Evolutionary conservation across 805 yeast genomes (phyloP).

Genomic region (Jamesozyma gamospora): DNA sequence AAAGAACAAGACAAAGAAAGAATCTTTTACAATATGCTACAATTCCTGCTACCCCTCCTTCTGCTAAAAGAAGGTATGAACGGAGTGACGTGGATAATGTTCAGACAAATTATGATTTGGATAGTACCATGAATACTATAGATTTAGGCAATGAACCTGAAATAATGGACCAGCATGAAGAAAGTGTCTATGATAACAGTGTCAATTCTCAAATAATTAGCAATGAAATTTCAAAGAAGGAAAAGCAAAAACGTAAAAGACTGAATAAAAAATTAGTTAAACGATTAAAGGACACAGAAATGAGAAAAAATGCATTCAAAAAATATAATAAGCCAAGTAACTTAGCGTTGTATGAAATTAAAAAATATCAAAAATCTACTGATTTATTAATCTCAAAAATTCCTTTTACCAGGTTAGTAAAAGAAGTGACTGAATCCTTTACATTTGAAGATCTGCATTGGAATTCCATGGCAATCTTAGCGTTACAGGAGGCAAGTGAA

Average conservation of each 20-base stretch:
- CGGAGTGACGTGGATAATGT: neutral
- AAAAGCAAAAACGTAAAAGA: neutral
- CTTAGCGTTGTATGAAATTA: conserved; percentile 55
- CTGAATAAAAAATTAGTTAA: conserved; percentile 1
- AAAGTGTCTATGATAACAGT: no score
- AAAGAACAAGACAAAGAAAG: conserved; percentile 25
- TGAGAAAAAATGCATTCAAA: conserved; percentile 16
- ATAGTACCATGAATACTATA: neutral
- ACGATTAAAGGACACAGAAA: conserved; percentile 1
- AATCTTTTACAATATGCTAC: conserved; percentile 5
- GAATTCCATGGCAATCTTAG: conserved; percentile 71
- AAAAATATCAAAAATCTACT: conserved; percentile 57
- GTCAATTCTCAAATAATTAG: neutral
- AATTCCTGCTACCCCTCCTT: neutral
- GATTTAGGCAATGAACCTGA: neutral
- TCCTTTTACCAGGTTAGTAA: conserved; percentile 69
- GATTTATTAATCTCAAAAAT: conserved; percentile 59
- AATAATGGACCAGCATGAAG: neutral
- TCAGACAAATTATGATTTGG: neutral
- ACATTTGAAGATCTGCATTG: conserved; percentile 49
- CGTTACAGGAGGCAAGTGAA: conserved; percentile 74
- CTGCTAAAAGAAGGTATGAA: conserved; percentile 13
- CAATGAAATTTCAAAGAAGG: neutral
- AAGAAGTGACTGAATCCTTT: conserved; percentile 55
- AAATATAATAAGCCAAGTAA: conserved; percentile 54